Evolutionary conservation across 495 filamentous ascomycete genomes (phyloP).

Genomic region (Apiosordaria backusii): DNA sequence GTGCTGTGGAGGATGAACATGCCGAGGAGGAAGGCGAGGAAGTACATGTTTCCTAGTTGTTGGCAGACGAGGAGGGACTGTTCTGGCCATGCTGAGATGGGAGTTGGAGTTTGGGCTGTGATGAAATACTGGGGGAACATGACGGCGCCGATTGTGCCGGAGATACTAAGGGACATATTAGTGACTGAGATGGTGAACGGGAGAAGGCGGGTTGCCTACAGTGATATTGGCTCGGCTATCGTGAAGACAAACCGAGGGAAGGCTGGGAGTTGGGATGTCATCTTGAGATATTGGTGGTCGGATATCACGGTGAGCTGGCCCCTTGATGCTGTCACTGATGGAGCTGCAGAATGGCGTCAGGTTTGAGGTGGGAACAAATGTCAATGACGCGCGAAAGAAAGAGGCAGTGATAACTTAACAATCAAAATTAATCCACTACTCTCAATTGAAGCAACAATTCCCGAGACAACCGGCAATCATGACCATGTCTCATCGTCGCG

Average conservation of each 20-base stretch:
- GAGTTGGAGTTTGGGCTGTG: slow-evolving; percentile 49
- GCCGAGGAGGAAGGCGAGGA: slow-evolving; percentile 60
- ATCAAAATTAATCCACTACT: background rate
- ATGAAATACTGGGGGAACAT: slow-evolving; percentile 58
- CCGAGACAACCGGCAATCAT: background rate
- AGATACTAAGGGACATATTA: slow-evolving; percentile 34
- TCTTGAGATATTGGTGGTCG: slow-evolving; percentile 19
- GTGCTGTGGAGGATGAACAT: slow-evolving; percentile 59
- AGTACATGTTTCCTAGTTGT: slow-evolving; percentile 66
- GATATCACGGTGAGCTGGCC: background rate
- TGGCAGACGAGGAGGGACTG: slow-evolving; percentile 33
- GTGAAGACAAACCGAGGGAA: slow-evolving; percentile 55
- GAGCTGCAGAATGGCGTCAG: too few species aligned
- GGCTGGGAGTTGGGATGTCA: slow-evolving; percentile 50
- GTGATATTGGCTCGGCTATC: slow-evolving; percentile 63
- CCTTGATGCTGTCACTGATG: background rate
- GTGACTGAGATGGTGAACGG: background rate
- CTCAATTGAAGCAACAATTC: background rate
- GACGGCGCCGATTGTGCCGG: slow-evolving; percentile 54
- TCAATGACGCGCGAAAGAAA: background rate
- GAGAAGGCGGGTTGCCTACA: slow-evolving; percentile 47
- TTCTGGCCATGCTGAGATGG: slow-evolving; percentile 23
- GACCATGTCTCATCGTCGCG: background rate
- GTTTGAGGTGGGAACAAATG: background rate
- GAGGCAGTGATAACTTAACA: background rate